These are phyloP conservation scores for Gossypium bickii DNA, from an alignment of 345 rosid species.

Conservation along the genomic window DNA sequence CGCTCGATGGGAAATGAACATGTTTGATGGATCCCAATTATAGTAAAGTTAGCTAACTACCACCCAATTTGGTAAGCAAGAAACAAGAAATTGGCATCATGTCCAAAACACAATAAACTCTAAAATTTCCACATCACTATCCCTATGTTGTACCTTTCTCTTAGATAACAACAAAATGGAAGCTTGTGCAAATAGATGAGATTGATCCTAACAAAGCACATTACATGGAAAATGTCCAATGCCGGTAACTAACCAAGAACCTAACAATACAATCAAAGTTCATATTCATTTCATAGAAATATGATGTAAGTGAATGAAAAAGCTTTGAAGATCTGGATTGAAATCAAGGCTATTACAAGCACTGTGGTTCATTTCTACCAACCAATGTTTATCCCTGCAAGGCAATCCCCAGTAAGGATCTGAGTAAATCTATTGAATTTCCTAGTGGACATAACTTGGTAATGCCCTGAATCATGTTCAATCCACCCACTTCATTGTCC, in stretches of 20 bases:
- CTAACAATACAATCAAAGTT: conserved; percentile 38
- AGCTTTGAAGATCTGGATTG: conserved; percentile 54
- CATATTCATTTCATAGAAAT: background rate
- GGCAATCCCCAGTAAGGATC: conserved; percentile 57
- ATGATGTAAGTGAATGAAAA: conserved; percentile 35
- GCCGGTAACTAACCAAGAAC: conserved; percentile 54
- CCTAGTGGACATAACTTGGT: conserved; percentile 32
- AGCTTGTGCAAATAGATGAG: conserved; percentile 38
- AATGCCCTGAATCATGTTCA: conserved; percentile 74
- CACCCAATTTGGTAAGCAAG: conserved; percentile 47
- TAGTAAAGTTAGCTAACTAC: conserved; percentile 29
- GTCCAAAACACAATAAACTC: conserved; percentile 42
- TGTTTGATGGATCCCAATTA: conserved; percentile 43
- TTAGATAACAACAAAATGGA: conserved; percentile 32
- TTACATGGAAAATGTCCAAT: conserved; percentile 21
- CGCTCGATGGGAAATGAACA: conserved; percentile 44
- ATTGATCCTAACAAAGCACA: conserved; percentile 8
- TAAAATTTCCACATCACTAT: conserved; percentile 32
- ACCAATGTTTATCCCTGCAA: conserved; percentile 56
- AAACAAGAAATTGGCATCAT: conserved; percentile 48
- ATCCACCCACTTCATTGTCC: conserved; percentile 59
- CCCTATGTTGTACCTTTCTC: conserved; percentile 24
- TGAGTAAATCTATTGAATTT: conserved; percentile 37
- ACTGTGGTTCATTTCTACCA: conserved; percentile 60
- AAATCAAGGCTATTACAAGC: conserved; percentile 48